Base-by-base conservation (phyloP, 495 filamentous ascomycete genomes). In the Neurospora sp. region DNA sequence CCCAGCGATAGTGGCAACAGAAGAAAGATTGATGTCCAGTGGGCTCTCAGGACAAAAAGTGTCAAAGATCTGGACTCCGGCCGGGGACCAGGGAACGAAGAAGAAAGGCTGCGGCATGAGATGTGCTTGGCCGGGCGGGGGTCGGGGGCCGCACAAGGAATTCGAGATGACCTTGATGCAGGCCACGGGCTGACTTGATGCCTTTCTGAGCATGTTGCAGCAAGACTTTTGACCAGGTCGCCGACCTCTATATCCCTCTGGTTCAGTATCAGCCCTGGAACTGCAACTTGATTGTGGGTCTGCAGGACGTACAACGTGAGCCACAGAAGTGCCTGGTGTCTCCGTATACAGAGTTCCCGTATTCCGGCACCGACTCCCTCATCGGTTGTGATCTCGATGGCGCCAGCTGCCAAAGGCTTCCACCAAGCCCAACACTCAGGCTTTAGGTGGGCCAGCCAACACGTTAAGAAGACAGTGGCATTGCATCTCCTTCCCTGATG, bases 1-100 rank as follows among this genome's bases (percentile, higher is more conserved):
- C 69, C 16, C 69, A 72, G 44, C 44, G 53, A 72, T 59, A 70
- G 74, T 75, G 74, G 74, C 74, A 70, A 75, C 68, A 71, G 18
- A 61, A 40, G n/a, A 38, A 27, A 31, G 31, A n/a, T 40, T 9
- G 12, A 45, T 44, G 61, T 70, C 70, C 70, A 74, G 44, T 53
- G 35, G 69, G 41, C 44, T 40, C n/a, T 40, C 41, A 22, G 22
- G 38, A 22, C 40, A 18, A 9, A 9, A 31, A 35, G 12, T 31
- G 53, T 61, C 53, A 12, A 61, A 35, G 39, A 44, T 27, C 40
- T 40, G 35, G 35, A 48, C 40, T 39, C 68, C 39, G 39, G 9
- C 38, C 20, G 14, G 35, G 35, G 48, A 41, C 41, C 68, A 73
- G 68, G 40, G 68, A 27, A 35, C 35, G 72, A 73, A 39, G 16